Conservation (phyloP, 352 stramenopile species). For the Phytophthora capsici region DNA sequence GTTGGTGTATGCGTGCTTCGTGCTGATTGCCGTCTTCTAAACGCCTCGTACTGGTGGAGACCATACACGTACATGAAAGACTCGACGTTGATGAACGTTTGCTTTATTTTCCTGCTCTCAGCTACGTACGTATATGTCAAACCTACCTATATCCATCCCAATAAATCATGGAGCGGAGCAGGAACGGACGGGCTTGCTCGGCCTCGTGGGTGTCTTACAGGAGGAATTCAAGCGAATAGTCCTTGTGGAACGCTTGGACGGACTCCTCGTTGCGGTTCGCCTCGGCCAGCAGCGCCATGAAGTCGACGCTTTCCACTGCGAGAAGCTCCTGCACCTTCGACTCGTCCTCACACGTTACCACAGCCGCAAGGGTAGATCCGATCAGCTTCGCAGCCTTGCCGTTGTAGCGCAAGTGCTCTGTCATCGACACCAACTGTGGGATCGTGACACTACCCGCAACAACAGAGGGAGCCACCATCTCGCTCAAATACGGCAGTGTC, state of each 20-base stretch:
- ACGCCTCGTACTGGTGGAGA: background rate
- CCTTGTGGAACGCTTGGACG: constrained; percentile 49
- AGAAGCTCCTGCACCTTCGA: constrained; percentile 51
- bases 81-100: constrained; percentile 10
- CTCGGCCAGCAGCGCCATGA: constrained; percentile 51
- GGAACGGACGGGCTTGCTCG: constrained; percentile 25
- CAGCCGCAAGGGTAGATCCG: constrained; percentile 46
- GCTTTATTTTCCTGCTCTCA: constrained; percentile 36
- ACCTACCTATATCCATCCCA: constrained; percentile 37
- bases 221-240: constrained; percentile 54
- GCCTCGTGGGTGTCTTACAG: constrained; percentile 28
- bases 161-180: constrained; percentile 32
- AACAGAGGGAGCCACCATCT: constrained; percentile 76
- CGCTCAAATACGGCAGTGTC: constrained; percentile 68
- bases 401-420: constrained; percentile 56
- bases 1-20: constrained; percentile 98
- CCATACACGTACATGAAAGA: constrained; percentile 5
- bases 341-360: constrained; percentile 47
- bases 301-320: constrained; percentile 39
- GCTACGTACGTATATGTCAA: constrained; percentile 33
- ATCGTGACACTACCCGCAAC: constrained; percentile 50
- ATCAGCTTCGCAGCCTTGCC: constrained; percentile 75
- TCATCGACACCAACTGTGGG: constrained; percentile 48
- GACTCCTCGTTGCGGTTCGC: constrained; percentile 42
- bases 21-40: constrained; percentile 99